phyloP scores from a whole-genome alignment of 169 alveolate species.

The Eimeria brunetti region DNA sequence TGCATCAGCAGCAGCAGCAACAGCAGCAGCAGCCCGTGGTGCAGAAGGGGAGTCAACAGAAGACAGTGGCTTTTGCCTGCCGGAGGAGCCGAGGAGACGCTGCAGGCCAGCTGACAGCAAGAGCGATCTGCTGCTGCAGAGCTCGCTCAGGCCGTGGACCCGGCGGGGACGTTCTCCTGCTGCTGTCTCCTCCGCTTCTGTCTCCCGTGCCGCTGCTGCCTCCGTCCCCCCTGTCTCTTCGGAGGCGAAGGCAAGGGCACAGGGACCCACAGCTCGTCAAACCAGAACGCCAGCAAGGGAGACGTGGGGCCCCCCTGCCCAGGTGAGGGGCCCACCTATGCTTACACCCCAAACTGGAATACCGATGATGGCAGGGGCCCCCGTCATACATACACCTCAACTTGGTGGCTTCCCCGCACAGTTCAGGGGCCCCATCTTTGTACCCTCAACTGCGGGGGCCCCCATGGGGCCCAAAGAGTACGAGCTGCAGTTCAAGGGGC shows the following conservation, averaged over 20 bases:
- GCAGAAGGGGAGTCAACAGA: not conserved
- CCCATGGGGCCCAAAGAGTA: not conserved
- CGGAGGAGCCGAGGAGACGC: constrained; percentile 34
- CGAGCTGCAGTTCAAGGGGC: constrained; percentile 37
- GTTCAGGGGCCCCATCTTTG: not conserved
- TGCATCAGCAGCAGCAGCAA: not conserved
- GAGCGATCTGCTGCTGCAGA: constrained; percentile 46
- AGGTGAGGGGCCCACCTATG: not conserved
- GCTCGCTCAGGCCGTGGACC: constrained; percentile 50
- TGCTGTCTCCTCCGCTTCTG: not conserved
- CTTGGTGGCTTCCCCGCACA: not conserved
- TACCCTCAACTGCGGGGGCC: constrained; percentile 16
- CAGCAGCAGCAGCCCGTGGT: not conserved
- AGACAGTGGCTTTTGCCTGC: constrained; percentile 33
- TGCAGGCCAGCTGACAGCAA: constrained; percentile 26
- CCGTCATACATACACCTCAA: not conserved
- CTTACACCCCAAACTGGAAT: too few species aligned
- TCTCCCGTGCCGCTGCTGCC: not conserved
- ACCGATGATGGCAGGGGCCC: not conserved
- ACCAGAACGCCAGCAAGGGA: not conserved
- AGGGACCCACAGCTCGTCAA: not conserved
- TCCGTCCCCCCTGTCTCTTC: not conserved
- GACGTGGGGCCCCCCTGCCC: not conserved
- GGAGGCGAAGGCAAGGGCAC: not conserved
- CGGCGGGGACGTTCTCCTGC: constrained; percentile 17